These are phyloP conservation scores for Brassica rapa DNA, from an alignment of 345 rosid genomes.

Conservation along the genomic window DNA sequence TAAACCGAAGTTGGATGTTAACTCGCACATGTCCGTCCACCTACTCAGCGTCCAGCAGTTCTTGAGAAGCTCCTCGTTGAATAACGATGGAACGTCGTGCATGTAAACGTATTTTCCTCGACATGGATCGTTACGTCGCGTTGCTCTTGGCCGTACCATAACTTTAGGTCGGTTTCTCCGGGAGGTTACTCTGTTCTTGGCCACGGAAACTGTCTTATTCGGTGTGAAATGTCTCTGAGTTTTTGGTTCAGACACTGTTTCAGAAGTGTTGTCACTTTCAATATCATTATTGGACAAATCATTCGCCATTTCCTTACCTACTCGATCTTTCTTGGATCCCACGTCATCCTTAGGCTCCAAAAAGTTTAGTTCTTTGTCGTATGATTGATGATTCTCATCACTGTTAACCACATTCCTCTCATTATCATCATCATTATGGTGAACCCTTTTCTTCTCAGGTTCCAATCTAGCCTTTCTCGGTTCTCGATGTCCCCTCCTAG, in stretches of 20 bases:
- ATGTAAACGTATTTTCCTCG: conserved; percentile 58
- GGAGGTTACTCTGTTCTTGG: not conserved
- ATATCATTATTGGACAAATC: not conserved
- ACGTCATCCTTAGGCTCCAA: conserved; percentile 4
- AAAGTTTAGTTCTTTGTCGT: conserved; percentile 18
- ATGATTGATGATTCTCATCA: conserved; percentile 23
- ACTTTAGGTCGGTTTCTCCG: conserved; percentile 10
- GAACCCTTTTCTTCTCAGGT: conserved; percentile 20
- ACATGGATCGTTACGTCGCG: conserved; percentile 42
- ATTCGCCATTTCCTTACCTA: not conserved
- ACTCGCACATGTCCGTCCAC: conserved; percentile 69
- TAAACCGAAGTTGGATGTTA: conserved; percentile 56
- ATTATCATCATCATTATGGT: not conserved
- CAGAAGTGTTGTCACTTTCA: conserved; percentile 9
- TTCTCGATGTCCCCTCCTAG: conserved; percentile 15
- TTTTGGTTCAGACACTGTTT: conserved; percentile 14
- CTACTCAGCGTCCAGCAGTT: conserved; percentile 57
- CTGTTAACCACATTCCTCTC: not conserved
- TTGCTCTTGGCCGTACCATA: conserved; percentile 28
- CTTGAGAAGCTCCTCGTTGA: conserved; percentile 65
- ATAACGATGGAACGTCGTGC: conserved; percentile 57
- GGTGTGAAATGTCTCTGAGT: not conserved
- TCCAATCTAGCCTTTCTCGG: conserved; percentile 27
- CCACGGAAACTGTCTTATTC: not conserved
- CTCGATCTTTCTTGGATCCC: conserved; percentile 21